Percentiles rank a stretch among this genome's conserved stretches.
These are phyloP conservation scores for Umbelopsis sp. DNA, from an alignment of 192 early-diverging fungal species.

Conservation along the genomic window DNA sequence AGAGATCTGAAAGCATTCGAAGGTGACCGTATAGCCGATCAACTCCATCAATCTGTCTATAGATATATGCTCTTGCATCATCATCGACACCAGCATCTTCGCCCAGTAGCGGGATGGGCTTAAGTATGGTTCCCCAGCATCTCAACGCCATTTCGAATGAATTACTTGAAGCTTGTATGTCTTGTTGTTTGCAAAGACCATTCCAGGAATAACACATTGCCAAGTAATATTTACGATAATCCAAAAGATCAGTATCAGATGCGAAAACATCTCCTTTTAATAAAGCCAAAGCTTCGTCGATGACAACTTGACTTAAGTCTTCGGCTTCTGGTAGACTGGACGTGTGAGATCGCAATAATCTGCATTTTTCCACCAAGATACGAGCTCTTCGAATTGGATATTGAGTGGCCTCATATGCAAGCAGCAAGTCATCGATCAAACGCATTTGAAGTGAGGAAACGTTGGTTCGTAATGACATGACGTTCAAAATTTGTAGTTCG, in stretches of 20 bases:
- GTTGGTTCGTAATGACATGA: constrained; percentile 12
- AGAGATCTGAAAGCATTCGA: constrained; percentile 61
- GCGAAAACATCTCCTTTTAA: constrained; percentile 18
- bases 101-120: neutral
- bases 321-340: constrained; percentile 43
- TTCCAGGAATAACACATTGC: constrained; percentile 63
- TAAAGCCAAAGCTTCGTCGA: neutral
- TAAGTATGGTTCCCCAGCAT: constrained; percentile 62
- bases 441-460: constrained; percentile 23
- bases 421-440: constrained; percentile 37
- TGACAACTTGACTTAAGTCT: constrained; percentile 8
- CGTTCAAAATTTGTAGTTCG: constrained; percentile 28
- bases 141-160: constrained; percentile 58
- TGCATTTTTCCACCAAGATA: constrained; percentile 12
- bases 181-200: constrained; percentile 52
- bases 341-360: constrained; percentile 23
- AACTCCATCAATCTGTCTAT: constrained; percentile 44
- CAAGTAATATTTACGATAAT: constrained; percentile 56
- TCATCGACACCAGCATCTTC: constrained; percentile 31
- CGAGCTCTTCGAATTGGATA: constrained; percentile 46
- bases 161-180: constrained; percentile 29
- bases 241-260: constrained; percentile 41
- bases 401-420: constrained; percentile 20
- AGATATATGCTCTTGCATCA: constrained; percentile 27
- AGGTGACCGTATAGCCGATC: constrained; percentile 56